phyloP scores from a whole-genome alignment of 441 rosid species.

The Biscutella laevigata region DNA sequence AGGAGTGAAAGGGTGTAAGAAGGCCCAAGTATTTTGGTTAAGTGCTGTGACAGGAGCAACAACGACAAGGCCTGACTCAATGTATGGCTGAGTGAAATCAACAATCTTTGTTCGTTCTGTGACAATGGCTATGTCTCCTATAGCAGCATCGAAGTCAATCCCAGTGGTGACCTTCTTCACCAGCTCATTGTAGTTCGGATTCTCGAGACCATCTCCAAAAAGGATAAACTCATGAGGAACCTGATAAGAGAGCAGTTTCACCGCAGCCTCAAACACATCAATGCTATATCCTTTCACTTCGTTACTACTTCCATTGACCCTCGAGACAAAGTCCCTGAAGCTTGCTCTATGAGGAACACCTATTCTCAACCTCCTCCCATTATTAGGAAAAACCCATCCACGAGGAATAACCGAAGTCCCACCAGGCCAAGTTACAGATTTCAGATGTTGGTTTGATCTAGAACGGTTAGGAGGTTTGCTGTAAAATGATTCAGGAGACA shows the following conservation, averaged over 20 bases:
- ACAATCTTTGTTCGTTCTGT: constrained; percentile 61
- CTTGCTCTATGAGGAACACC: constrained; percentile 76
- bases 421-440: constrained; percentile 76
- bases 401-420: constrained; percentile 55
- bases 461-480: constrained; percentile 54
- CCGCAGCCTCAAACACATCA: constrained; percentile 69
- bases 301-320: constrained; percentile 30
- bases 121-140: constrained; percentile 79
- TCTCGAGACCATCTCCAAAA: constrained; percentile 64
- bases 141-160: constrained; percentile 70
- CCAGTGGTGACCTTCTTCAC: constrained; percentile 46
- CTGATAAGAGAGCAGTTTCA: constrained; percentile 67
- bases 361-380: constrained; percentile 63
- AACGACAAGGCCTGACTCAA: constrained; percentile 90
- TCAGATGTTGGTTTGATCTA: constrained; percentile 56
- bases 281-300: constrained; percentile 66
- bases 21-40: constrained; percentile 64
- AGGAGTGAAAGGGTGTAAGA: constrained; percentile 65
- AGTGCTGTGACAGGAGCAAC: constrained; percentile 67
- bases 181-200: constrained; percentile 60
- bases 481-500: constrained; percentile 64
- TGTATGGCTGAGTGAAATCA: constrained; percentile 87
- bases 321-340: constrained; percentile 47
- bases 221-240: constrained; percentile 68
- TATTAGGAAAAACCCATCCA: constrained; percentile 91